A percentile compares a stretch with the other conserved stretches of the same genome.
phyloP scores from a whole-genome alignment of 495 filamentous ascomycete species.

The Astrothelium macrocarpum region DNA sequence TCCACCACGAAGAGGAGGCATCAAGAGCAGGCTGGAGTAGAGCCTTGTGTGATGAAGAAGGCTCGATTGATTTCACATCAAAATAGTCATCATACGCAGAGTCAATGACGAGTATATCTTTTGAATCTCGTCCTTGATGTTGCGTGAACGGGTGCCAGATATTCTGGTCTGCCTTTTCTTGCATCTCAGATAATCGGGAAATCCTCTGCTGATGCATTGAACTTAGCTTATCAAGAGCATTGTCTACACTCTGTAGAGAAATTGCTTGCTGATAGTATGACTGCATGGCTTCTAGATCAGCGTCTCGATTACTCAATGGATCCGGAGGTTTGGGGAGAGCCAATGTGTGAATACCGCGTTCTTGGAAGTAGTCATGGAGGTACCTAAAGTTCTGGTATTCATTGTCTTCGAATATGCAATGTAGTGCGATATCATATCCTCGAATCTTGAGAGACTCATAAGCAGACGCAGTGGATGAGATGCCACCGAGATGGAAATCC shows the following conservation, averaged over 20 bases:
- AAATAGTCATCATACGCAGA: conserved; percentile 69
- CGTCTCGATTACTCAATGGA: conserved; percentile 20
- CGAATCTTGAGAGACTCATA: conserved; percentile 63
- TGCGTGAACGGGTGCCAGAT: conserved; percentile 84
- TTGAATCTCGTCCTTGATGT: conserved; percentile 48
- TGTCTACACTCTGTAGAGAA: conserved; percentile 16
- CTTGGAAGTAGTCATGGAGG: conserved; percentile 50
- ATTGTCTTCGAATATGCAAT: conserved; percentile 52
- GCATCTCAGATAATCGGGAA: conserved; percentile 48
- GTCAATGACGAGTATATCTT: conserved; percentile 60
- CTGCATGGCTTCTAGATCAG: conserved; percentile 46
- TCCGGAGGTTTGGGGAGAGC: conserved; percentile 46
- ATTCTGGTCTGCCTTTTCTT: conserved; percentile 41
- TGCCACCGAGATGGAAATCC: conserved; percentile 62
- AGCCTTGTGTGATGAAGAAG: conserved; percentile 9
- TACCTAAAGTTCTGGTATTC: conserved; percentile 58
- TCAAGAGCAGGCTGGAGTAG: conserved; percentile 58
- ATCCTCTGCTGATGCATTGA: conserved; percentile 42
- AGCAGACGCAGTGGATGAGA: conserved; percentile 62
- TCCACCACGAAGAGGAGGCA: conserved; percentile 79
- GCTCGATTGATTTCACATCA: conserved; percentile 37
- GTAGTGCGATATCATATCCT: conserved; percentile 61
- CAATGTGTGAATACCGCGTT: conserved; percentile 45
- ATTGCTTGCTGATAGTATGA: conserved; percentile 50
- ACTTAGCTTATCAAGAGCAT: conserved; percentile 35